Percentiles rank a stretch among this genome's conserved stretches.
Conservation (phyloP, 1,284 basidiomycete species). For the Microstroma glucosiphilum region DNA sequence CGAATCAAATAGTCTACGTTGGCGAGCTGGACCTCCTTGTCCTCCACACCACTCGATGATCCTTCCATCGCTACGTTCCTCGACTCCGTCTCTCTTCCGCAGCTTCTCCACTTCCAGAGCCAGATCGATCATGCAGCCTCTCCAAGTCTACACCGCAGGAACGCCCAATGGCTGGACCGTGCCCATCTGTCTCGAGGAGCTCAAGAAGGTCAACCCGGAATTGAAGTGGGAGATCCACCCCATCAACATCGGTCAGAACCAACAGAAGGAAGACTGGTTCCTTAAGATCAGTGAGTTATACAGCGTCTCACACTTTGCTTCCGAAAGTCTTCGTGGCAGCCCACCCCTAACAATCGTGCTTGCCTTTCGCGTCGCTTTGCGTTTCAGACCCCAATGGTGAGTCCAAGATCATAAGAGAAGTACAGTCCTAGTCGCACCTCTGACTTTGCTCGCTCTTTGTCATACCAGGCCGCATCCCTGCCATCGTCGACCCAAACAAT, state of each 20-base stretch:
- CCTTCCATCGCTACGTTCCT: too few relatives aligned
- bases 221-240: conserved; percentile 24
- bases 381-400: conserved; percentile 33
- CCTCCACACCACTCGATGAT: too few relatives aligned
- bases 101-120: background rate
- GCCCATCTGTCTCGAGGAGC: conserved; percentile 18
- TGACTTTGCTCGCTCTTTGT: background rate
- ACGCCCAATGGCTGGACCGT: conserved; percentile 23
- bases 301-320: too few relatives aligned
- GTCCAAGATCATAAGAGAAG: too few relatives aligned
- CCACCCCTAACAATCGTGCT: too few relatives aligned
- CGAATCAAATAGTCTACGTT: too few relatives aligned
- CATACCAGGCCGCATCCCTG: conserved; percentile 43
- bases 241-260: conserved; percentile 15
- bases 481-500: conserved; percentile 30
- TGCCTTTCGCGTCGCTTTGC: too few relatives aligned
- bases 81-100: background rate
- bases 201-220: conserved; percentile 23
- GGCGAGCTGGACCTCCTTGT: too few relatives aligned
- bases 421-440: background rate
- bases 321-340: too few relatives aligned
- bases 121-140: conserved; percentile 22
- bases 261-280: conserved; percentile 37
- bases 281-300: conserved; percentile 29
- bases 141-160: conserved; percentile 30